Evolutionary conservation across 2,329 filamentous ascomycete genomes (phyloP).

Genomic region (Ophiocordyceps camponoti-leonardi): DNA sequence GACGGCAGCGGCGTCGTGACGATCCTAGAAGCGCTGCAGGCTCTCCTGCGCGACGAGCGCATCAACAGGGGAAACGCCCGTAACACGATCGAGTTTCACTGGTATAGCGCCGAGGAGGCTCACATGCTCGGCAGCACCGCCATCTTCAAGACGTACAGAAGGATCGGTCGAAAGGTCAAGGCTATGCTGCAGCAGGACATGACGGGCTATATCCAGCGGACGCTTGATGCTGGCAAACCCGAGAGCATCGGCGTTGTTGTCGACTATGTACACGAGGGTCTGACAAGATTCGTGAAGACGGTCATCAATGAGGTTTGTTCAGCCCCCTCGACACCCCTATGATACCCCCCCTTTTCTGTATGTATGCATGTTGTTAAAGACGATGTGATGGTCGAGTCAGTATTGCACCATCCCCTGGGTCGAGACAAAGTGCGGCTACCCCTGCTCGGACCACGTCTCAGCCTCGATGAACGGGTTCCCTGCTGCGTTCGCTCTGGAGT

Average conservation of each 20-base stretch:
- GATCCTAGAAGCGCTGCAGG: conserved; percentile 78
- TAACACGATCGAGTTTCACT: conserved; percentile 93
- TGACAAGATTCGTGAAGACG: conserved; percentile 83
- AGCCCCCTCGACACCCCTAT: not conserved
- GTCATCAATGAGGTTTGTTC: conserved; percentile 43
- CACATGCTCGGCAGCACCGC: conserved; percentile 78
- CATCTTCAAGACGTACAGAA: conserved; percentile 70
- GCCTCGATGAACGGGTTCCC: conserved; percentile 61
- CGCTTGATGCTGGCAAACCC: conserved; percentile 61
- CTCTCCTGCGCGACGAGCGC: conserved; percentile 56
- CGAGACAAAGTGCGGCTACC: conserved; percentile 78
- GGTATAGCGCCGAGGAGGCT: conserved; percentile 84
- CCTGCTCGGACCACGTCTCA: conserved; percentile 60
- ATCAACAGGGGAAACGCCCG: conserved; percentile 53
- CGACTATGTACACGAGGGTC: conserved; percentile 67
- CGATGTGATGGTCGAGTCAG: too few species aligned
- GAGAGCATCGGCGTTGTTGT: conserved; percentile 88
- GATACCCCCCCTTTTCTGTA: too few species aligned
- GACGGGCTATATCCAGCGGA: conserved; percentile 77
- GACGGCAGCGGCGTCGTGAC: conserved; percentile 88
- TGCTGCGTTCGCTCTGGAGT: conserved; percentile 61
- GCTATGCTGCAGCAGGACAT: conserved; percentile 99
- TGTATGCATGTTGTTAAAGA: too few species aligned
- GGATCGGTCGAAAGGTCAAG: conserved; percentile 57
- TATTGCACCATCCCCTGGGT: conserved; percentile 84